A percentile compares a stretch with the other conserved stretches of the same genome.
phyloP scores from a whole-genome alignment of 1,284 basidiomycete species.

The Microbotryum violaceum region DNA sequence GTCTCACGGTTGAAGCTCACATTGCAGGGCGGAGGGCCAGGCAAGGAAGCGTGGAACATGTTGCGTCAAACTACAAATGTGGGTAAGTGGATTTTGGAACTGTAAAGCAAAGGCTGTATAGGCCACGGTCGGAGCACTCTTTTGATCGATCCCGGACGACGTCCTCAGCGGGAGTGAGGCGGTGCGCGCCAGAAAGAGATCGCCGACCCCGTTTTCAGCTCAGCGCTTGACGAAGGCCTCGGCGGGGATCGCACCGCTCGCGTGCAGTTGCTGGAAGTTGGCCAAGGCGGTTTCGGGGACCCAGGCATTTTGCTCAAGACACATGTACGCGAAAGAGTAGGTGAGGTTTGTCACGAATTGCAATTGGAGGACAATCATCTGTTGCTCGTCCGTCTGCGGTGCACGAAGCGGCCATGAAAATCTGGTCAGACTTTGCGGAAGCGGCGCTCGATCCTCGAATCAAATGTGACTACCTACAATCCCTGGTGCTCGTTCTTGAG shows the following conservation, averaged over 20 bases:
- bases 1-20: no score
- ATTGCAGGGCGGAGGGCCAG: no score
- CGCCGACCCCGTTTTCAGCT: no score
- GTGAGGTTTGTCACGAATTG: slow-evolving; percentile 39
- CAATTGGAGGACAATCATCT: slow-evolving; percentile 39
- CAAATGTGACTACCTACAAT: slow-evolving; percentile 9
- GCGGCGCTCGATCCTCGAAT: background rate
- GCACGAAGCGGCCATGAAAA: background rate
- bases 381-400: slow-evolving; percentile 38
- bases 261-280: slow-evolving; percentile 39
- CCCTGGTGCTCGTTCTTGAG: slow-evolving; percentile 25
- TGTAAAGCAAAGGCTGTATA: no score
- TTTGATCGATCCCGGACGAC: no score
- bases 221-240: slow-evolving; percentile 16
- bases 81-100: no score
- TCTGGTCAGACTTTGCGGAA: background rate
- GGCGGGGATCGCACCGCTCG: slow-evolving; percentile 22
- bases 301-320: slow-evolving; percentile 42
- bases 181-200: no score
- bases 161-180: no score
- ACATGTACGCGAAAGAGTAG: slow-evolving; percentile 41
- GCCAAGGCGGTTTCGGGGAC: slow-evolving; percentile 37
- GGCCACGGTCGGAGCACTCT: no score
- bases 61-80: no score
- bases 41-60: no score